Base-by-base conservation (phyloP, 129 eudicot species). In the Helianthus tuberosus region DNA sequence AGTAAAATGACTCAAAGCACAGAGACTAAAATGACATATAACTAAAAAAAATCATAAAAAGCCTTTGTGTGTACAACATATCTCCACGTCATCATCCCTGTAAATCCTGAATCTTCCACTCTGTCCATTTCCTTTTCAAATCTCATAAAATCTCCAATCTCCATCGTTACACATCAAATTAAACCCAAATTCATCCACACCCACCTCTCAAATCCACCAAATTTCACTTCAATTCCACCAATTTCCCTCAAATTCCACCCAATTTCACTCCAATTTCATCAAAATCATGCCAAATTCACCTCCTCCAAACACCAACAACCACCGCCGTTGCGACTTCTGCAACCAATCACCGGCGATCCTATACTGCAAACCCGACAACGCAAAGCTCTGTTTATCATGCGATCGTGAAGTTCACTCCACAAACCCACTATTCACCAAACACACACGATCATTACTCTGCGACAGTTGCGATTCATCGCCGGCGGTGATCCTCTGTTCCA, bases 361-460 rank as follows among this genome's bases (percentile, higher is more conserved):
- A 3, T 90, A 89, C 70, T 93, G 98, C 77, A 68, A 95, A 64
- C 96, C 98, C 2, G 98, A 93, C 55, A 84, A 91, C 6, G 98
- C 98, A 1, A 86, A 84, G 81, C 88, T 93, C 27, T 90, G 96
- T 16, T 69, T 93, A 49, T 69, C 77, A 12, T 93, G 98, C 68
- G 96, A 93, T 43, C 78, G 83, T 1, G 77, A 93, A 63, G 96
- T 93, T 11, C 98, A 93, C 77, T 88, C 96, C 9, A 88, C 98
- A 0, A 90, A 90, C 58, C 91, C 49, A 53, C 86, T 93, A 8
- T 93, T 90, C 64, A 81, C 84, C 4, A 90, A 86, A 55, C 98
- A 93, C 89, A 77, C 88, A 5, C 88, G 98, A 1, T 79, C 84
- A 4, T 81, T 84, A 13, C 90, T 93, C 17, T 93, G 98, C 49